Evolutionary conservation across 2,329 filamentous ascomycete genomes (phyloP), one percentile per base, ranked within the genome.

Genomic region (Dactylella cylindrospora): DNA sequence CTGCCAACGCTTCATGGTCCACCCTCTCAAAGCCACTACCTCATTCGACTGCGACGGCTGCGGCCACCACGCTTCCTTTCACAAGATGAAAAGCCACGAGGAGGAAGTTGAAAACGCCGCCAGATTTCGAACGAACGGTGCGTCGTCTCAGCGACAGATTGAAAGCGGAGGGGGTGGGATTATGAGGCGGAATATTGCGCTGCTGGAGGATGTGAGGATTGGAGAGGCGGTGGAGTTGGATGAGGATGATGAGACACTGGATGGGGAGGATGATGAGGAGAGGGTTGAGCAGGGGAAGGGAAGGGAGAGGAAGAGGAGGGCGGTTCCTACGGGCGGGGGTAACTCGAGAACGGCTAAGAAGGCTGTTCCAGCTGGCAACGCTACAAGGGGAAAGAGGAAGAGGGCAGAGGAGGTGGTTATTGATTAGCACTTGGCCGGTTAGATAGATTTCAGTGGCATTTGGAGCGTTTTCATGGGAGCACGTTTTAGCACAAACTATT

Each of bases 1-100:
- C 3, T 81, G 79, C 67, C 70, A 79, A 33, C 74, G 79, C 13
- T 81, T 80, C 72, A 81, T 81, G 79, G 70, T 79, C 5, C 79
- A 80, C 69, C 79, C 79, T 0, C 72, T 80, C 35, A 80, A 81
- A 71, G 78, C 76, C 68, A 41, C 77, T 7, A 77, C 76, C 0
- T 77, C 74, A 5, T 81, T 78, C 70, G 76, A 79, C 64, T 80
- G 79, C 68, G 79, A 81, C 67, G 79, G 79, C 41, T 81, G 79
- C 66, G 70, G 69, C 23, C 79, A 81, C 68, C 79, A 81, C 66
- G 78, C 79, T 5, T 76, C 74, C 8, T 80, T 79, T 65, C 79
- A 81, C 69, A 74, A 69, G 44, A 74, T 81, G 71, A 77, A 79
- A 61, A 80, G 78, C 52, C 57, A 66, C 26, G 67, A 44, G 13